phyloP scores from a whole-genome alignment of 2,329 filamentous ascomycete species.

The Ophiostoma sp. region DNA sequence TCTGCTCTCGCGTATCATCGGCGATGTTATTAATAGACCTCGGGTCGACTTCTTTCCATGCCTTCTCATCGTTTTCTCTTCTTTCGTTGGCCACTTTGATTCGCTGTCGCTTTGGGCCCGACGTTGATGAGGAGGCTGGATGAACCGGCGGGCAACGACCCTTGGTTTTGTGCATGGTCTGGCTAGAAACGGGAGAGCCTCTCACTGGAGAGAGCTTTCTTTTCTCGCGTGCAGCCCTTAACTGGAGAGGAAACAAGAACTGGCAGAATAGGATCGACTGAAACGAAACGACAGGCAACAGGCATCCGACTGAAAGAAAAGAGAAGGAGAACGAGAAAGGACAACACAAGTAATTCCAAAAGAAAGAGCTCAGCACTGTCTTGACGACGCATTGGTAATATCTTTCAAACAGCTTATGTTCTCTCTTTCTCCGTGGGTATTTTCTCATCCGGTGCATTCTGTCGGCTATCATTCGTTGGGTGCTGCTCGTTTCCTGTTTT shows the following conservation, averaged over 20 bases:
- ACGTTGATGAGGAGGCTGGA: neutral
- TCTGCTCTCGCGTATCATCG: neutral
- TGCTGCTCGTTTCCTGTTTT: neutral
- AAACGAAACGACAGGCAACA: neutral
- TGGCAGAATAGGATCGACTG: neutral
- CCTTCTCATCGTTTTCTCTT: neutral
- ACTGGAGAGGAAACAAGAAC: neutral
- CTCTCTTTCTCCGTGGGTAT: neutral
- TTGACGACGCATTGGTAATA: neutral
- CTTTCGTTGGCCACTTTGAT: neutral
- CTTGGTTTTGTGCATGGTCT: neutral
- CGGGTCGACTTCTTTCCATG: neutral
- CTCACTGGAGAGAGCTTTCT: neutral
- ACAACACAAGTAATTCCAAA: neutral
- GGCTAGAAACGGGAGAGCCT: neutral
- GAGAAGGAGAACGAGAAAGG: neutral
- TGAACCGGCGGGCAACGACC: neutral
- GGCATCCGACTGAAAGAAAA: neutral
- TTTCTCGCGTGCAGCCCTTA: neutral
- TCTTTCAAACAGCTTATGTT: neutral
- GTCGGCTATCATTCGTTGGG: neutral
- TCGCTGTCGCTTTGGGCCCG: neutral
- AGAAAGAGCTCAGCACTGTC: neutral
- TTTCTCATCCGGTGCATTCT: neutral
- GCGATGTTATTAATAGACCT: conserved; percentile 3